Conservation (phyloP, 768 basidiomycete genomes). For the Macrocybe gigantea region DNA sequence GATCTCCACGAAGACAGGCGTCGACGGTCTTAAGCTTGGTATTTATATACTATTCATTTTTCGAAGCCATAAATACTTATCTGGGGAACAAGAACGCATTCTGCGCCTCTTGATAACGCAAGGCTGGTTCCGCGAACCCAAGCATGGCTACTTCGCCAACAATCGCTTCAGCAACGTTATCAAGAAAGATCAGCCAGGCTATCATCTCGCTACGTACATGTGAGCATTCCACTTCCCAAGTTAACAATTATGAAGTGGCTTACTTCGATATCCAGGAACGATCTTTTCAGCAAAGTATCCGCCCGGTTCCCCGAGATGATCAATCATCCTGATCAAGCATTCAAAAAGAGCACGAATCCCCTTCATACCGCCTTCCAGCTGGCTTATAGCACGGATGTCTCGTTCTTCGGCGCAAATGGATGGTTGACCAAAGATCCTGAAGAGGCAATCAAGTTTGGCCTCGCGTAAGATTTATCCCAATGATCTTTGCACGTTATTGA, state of each 20-base stretch:
- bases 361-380: constrained; percentile 33
- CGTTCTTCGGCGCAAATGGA: constrained; percentile 28
- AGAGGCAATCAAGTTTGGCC: constrained; percentile 28
- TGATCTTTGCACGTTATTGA: not conserved
- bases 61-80: not conserved
- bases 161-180: constrained; percentile 29
- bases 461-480: constrained; percentile 18
- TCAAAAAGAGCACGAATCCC: constrained; percentile 26
- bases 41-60: not conserved
- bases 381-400: constrained; percentile 26
- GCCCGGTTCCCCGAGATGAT: constrained; percentile 26
- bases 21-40: constrained; percentile 30
- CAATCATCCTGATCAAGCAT: constrained; percentile 27
- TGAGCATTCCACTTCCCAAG: constrained; percentile 7
- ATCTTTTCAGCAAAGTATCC: constrained; percentile 27
- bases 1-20: constrained; percentile 25
- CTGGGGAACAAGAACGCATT: constrained; percentile 19
- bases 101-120: constrained; percentile 28
- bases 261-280: constrained; percentile 17
- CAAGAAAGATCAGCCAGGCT: constrained; percentile 28
- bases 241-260: not conserved
- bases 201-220: constrained; percentile 31
- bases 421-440: constrained; percentile 32
- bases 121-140: constrained; percentile 31
- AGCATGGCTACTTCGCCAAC: constrained; percentile 30